These are phyloP conservation scores for Zalerion maritima DNA, from an alignment of 495 filamentous ascomycete species.

Conservation along the genomic window DNA sequence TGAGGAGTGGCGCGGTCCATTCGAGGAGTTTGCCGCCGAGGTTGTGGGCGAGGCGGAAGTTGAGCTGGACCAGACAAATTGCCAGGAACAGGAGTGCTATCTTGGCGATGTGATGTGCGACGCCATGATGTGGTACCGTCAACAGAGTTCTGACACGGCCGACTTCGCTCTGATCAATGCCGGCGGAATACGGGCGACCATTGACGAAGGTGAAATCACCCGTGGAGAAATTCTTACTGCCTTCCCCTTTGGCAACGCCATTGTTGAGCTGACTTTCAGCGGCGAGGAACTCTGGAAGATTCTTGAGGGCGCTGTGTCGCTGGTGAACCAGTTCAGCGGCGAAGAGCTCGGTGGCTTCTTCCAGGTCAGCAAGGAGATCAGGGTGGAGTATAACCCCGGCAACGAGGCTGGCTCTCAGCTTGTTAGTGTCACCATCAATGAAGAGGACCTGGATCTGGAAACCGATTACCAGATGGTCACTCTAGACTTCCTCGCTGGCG, in stretches of 20 bases:
- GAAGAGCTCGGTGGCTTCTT: constrained; percentile 33
- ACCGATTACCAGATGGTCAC: constrained; percentile 36
- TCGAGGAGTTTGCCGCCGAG: constrained; percentile 33
- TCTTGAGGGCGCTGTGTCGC: constrained; percentile 33
- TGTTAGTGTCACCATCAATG: constrained; percentile 26
- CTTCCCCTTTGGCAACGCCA: constrained; percentile 43
- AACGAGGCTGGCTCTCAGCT: constrained; percentile 20
- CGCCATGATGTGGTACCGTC: constrained; percentile 39
- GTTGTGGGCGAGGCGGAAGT: constrained; percentile 31
- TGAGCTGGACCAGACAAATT: constrained; percentile 35
- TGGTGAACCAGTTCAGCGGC: constrained; percentile 31
- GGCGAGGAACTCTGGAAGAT: constrained; percentile 33
- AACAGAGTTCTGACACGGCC: constrained; percentile 16
- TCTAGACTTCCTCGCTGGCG: constrained; percentile 37
- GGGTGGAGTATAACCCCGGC: constrained; percentile 29
- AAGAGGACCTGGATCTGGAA: constrained; percentile 17
- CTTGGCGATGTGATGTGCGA: constrained; percentile 36
- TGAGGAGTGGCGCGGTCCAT: constrained; percentile 34
- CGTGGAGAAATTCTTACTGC: constrained; percentile 38
- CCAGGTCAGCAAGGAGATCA: constrained; percentile 34
- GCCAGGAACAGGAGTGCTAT: constrained; percentile 34
- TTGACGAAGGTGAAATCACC: constrained; percentile 36
- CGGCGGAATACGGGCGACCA: constrained; percentile 41
- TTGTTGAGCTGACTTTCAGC: constrained; percentile 30
- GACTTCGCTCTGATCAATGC: constrained; percentile 39